Percentiles rank a stretch among this genome's conserved stretches.
phyloP scores from a whole-genome alignment of 1,284 basidiomycete genomes.

The Naganishia sp. region DNA sequence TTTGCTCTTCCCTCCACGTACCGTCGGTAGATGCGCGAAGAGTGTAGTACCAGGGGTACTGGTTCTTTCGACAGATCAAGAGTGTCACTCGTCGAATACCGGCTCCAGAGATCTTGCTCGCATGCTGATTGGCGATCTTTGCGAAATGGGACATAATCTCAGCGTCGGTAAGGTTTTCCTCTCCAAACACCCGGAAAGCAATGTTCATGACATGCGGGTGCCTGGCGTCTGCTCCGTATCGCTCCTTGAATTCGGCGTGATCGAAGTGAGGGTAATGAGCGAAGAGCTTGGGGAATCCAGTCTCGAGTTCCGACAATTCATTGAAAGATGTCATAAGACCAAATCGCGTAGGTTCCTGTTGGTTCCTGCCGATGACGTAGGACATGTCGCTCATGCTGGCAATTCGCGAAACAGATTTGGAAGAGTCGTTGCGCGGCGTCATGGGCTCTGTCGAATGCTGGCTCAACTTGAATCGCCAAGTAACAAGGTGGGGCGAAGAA shows the following conservation, averaged over 20 bases:
- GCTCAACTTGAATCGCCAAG: conserved; percentile 92
- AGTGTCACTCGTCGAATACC: conserved; percentile 91
- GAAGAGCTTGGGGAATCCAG: conserved; percentile 71
- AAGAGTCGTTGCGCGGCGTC: conserved; percentile 69
- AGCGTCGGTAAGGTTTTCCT: conserved; percentile 74
- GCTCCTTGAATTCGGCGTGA: conserved; percentile 67
- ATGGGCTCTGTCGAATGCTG: conserved; percentile 74
- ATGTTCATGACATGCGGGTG: conserved; percentile 92
- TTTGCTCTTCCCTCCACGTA: conserved; percentile 88
- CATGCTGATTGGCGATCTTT: conserved; percentile 72
- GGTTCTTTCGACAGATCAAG: conserved; percentile 84
- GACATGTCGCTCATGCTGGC: conserved; percentile 91
- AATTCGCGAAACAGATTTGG: conserved; percentile 59
- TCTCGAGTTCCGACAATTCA: conserved; percentile 67
- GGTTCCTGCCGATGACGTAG: conserved; percentile 77
- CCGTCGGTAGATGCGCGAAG: conserved; percentile 69
- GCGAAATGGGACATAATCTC: conserved; percentile 76
- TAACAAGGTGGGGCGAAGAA: conserved; percentile 74
- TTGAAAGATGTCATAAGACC: conserved; percentile 89
- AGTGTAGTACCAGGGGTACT: conserved; percentile 95
- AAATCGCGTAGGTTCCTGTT: conserved; percentile 80
- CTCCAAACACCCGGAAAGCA: conserved; percentile 79
- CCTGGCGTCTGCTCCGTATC: conserved; percentile 70
- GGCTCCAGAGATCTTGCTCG: conserved; percentile 65
- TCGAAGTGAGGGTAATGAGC: conserved; percentile 66